Base-by-base conservation (phyloP, 495 filamentous ascomycete genomes). In the Penicillium dipodomyicola region DNA sequence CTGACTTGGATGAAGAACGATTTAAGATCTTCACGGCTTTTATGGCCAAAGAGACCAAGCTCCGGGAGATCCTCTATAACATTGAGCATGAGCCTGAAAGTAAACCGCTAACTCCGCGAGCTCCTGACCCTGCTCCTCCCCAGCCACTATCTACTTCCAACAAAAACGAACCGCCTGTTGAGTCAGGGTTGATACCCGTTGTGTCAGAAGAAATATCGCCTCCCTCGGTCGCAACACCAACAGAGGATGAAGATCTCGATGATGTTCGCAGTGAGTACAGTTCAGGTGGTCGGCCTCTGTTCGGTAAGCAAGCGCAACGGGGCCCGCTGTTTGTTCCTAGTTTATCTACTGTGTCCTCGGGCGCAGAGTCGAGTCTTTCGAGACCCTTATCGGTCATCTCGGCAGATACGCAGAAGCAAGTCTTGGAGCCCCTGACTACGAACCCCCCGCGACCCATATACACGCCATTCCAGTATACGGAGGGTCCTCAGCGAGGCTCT, bases 11-110 rank as follows among this genome's bases (percentile, higher is more conserved):
- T 51, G 66, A 72, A 50, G 79, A 82, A 44, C 75, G 79, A 30
- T 73, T 74, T 52, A 76, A 77, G 50, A 74, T 82, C 27, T 82
- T 82, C 51, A 80, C 72, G 4, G 70, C 74, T 9, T 82, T 82
- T 50, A 73, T 73, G 39, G 70, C 67, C 14, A 80, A 80, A 53
- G 80, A 82, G 59, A 76, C 70, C 9, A 79, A 80, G 39, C 69
- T 82, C 7, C 76, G 80, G 25, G 78, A 80, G 43, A 72, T 82
- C 27, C 62, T 82, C 3, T 82, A 82, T 56, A 80, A 69, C 52
- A 73, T 80, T 54, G 80, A 82, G 23, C 65, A 70, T 55, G 72
- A 71, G 20, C 46, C 62, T 14, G 62, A 57, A 19, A 40, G 47
- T 45, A 44, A 49, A 20, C 42, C 59, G 19, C 23, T 59, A 43